Evolutionary conservation across 495 filamentous ascomycete species (phyloP).

Genomic region (Chaetomium fimeti): DNA sequence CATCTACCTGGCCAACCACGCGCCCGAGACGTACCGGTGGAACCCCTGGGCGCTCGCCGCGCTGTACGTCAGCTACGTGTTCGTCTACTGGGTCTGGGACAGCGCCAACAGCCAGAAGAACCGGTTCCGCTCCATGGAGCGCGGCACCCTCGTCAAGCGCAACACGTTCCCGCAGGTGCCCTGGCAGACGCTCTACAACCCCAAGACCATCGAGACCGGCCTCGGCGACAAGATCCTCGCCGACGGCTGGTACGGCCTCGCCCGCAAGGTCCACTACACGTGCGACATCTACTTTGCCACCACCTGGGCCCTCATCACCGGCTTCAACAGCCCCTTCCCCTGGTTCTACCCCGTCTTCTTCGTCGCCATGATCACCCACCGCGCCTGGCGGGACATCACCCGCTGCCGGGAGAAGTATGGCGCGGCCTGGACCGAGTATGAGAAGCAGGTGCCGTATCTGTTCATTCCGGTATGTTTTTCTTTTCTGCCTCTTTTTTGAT

Average conservation of each 20-base stretch:
- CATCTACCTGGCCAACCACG: slow-evolving; percentile 86
- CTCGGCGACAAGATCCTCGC: slow-evolving; percentile 78
- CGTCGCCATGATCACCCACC: slow-evolving; percentile 83
- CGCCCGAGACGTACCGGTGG: slow-evolving; percentile 79
- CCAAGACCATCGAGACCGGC: slow-evolving; percentile 75
- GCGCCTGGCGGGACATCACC: slow-evolving; percentile 79
- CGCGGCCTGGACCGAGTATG: slow-evolving; percentile 87
- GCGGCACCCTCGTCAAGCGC: slow-evolving; percentile 67
- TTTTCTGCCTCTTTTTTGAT: background rate
- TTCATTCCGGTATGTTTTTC: slow-evolving; percentile 87
- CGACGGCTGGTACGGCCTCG: slow-evolving; percentile 92
- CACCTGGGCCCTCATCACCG: slow-evolving; percentile 59
- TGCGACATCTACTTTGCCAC: slow-evolving; percentile 82
- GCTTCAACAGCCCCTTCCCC: slow-evolving; percentile 77
- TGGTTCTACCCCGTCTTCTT: slow-evolving; percentile 99
- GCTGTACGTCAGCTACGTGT: slow-evolving; percentile 72
- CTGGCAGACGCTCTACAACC: slow-evolving; percentile 84
- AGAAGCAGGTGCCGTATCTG: slow-evolving; percentile 81
- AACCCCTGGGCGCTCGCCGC: slow-evolving; percentile 62
- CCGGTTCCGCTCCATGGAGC: slow-evolving; percentile 78
- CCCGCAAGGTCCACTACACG: slow-evolving; percentile 93
- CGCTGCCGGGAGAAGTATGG: slow-evolving; percentile 87
- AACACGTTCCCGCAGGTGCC: slow-evolving; percentile 91
- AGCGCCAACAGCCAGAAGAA: slow-evolving; percentile 94
- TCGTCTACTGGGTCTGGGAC: slow-evolving; percentile 92